A percentile compares a stretch with the other conserved stretches of the same genome.
Conservation (phyloP, 306 rosid species). For the Pyrus betulifolia region DNA sequence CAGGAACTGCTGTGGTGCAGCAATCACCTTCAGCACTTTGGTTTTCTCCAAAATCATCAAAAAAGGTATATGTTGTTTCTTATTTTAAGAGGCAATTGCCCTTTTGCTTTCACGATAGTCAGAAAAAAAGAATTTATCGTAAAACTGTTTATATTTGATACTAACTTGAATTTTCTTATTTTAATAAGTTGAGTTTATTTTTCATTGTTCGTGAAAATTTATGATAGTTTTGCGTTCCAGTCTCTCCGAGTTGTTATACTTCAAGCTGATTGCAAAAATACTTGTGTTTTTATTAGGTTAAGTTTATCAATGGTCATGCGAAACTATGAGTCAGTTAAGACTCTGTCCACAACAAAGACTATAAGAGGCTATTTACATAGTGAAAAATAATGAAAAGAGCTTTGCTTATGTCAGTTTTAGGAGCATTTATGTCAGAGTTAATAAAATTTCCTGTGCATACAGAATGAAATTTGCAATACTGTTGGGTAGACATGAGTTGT, state of each 20-base stretch:
- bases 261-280: not conserved
- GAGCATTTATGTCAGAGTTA: not conserved
- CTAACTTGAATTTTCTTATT: not conserved
- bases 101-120: not conserved
- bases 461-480: not conserved
- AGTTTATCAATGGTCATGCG: not conserved
- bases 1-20: conserved; percentile 45
- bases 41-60: conserved; percentile 62
- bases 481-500: not conserved
- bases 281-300: not conserved
- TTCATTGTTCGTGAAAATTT: not conserved
- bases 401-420: not conserved
- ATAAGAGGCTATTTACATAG: not conserved
- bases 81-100: not conserved
- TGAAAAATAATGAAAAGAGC: not conserved
- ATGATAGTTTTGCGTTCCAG: not conserved
- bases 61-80: conserved; percentile 41
- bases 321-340: not conserved
- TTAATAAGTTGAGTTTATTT: not conserved
- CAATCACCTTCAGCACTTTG: conserved; percentile 49
- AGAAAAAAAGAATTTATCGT: not conserved
- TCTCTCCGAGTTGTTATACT: not conserved
- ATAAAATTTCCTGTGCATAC: not conserved
- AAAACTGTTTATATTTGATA: not conserved
- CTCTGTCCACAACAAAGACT: not conserved